These are phyloP conservation scores for Boletus rex-veris DNA, from an alignment of 768 basidiomycete genomes.

Conservation along the genomic window DNA sequence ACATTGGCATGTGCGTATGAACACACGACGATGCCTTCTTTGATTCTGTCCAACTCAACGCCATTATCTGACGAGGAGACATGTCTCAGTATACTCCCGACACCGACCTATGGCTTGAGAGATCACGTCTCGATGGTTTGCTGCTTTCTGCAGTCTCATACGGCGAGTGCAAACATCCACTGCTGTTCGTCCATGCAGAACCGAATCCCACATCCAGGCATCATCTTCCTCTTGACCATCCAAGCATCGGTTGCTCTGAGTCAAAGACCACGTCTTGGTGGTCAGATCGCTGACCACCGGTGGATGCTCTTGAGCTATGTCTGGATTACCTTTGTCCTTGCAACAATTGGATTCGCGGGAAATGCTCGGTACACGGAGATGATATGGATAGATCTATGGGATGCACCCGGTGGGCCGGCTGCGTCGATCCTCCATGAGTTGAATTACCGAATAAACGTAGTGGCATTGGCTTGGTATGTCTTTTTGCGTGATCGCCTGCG, in stretches of 20 bases:
- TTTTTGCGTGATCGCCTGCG: background rate
- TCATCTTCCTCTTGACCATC: conserved; percentile 20
- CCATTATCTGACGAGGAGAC: background rate
- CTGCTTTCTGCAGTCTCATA: conserved; percentile 19
- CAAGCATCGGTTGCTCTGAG: conserved; percentile 13
- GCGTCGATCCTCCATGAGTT: conserved; percentile 14
- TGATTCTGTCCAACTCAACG: background rate
- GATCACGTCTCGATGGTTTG: conserved; percentile 26
- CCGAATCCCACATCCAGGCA: conserved; percentile 9
- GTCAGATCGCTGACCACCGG: background rate
- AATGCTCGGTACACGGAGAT: conserved; percentile 28
- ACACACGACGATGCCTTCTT: no score
- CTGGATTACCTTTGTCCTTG: conserved; percentile 25
- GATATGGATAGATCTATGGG: conserved; percentile 34
- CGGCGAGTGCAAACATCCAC: conserved; percentile 4
- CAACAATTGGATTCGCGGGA: conserved; percentile 22
- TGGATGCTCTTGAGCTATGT: conserved; percentile 20
- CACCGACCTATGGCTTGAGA: conserved; percentile 27
- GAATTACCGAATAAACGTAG: conserved; percentile 17
- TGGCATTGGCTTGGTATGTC: conserved; percentile 19
- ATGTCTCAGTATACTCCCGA: conserved; percentile 19
- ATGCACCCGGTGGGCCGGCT: conserved; percentile 9
- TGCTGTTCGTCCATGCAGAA: background rate
- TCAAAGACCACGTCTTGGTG: background rate
- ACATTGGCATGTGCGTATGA: no score